Evolutionary conservation across 2,329 filamentous ascomycete genomes (phyloP).

Genomic region (Plenodomus biglobosus): DNA sequence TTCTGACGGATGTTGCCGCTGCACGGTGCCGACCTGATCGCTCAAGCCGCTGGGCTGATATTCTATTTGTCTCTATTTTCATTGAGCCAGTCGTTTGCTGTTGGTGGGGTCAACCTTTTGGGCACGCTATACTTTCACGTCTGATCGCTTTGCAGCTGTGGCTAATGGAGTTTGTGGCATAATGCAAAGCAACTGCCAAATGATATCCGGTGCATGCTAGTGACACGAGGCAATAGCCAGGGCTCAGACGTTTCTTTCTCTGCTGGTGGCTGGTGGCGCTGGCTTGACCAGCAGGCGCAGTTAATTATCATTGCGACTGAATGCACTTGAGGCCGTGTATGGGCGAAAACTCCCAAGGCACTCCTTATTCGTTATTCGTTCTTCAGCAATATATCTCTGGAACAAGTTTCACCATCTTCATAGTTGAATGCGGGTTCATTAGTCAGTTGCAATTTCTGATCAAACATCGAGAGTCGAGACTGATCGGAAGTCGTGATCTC

Average conservation of each 20-base stretch:
- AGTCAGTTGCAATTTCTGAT: too few relatives aligned
- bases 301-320: constrained; percentile 4
- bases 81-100: neutral
- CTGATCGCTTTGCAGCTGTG: neutral
- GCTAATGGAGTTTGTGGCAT: neutral
- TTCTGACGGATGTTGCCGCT: neutral
- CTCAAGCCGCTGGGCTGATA: neutral
- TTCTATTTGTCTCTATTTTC: neutral
- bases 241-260: constrained; percentile 2
- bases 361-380: too few relatives aligned
- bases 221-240: neutral
- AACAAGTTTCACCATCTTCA: too few relatives aligned
- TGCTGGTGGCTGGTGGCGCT: constrained; percentile 1
- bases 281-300: neutral
- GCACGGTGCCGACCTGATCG: neutral
- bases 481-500: neutral
- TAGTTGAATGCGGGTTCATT: neutral
- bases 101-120: neutral
- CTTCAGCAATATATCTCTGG: neutral
- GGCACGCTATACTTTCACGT: too few relatives aligned
- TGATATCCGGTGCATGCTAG: neutral
- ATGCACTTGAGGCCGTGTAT: constrained; percentile 37
- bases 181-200: neutral
- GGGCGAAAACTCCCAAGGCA: neutral
- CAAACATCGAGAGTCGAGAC: too few relatives aligned